These are phyloP conservation scores for Cyclotella cryptica DNA, from an alignment of 108 stramenopile species.

Conservation along the genomic window DNA sequence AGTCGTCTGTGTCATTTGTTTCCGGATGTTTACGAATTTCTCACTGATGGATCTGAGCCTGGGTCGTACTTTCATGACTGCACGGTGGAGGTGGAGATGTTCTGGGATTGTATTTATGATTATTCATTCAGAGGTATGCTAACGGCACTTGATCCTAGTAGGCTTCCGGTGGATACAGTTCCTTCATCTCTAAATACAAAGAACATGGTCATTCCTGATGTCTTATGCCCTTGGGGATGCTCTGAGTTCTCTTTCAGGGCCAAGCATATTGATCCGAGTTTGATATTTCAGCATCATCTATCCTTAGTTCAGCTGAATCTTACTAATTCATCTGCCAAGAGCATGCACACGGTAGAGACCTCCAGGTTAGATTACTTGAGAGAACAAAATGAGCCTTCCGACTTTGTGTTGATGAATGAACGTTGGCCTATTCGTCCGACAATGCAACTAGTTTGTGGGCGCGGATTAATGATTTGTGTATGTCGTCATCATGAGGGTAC, in stretches of 20 bases:
- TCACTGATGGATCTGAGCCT: too few species aligned
- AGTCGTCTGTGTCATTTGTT: too few species aligned
- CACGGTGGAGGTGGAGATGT: not conserved
- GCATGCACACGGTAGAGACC: not conserved
- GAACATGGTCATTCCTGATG: conserved; percentile 11
- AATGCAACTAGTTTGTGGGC: not conserved
- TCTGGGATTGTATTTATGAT: not conserved
- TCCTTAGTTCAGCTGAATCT: not conserved
- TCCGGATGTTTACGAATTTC: too few species aligned
- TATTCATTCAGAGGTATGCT: not conserved
- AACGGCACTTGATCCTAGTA: not conserved
- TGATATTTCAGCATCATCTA: conserved; percentile 14
- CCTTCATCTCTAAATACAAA: too few species aligned
- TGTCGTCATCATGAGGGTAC: conserved; percentile 7
- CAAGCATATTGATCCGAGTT: not conserved
- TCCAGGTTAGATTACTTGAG: conserved; percentile 6
- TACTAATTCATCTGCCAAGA: too few species aligned
- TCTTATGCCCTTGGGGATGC: conserved; percentile 33
- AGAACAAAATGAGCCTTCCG: not conserved
- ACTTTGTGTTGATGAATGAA: conserved; percentile 13
- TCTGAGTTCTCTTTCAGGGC: conserved; percentile 17
- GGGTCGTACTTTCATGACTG: too few species aligned
- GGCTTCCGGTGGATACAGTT: not conserved
- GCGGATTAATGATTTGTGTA: conserved; percentile 6
- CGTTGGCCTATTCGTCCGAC: conserved; percentile 4